phyloP scores from a whole-genome alignment of 139 green algal genomes.

The Diplosphaera chodatii region DNA sequence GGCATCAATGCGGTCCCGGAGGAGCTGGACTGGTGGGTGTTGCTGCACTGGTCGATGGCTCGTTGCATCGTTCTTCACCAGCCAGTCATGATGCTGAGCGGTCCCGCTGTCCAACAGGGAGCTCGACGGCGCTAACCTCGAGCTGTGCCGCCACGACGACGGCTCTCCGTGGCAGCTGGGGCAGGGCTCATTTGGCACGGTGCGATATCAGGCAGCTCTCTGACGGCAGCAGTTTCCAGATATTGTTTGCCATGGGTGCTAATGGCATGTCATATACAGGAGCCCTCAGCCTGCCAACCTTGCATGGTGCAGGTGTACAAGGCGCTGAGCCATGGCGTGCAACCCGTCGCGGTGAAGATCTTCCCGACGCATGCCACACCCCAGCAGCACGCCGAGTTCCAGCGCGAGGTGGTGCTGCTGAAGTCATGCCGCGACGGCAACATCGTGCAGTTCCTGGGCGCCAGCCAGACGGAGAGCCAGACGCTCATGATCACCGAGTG shows the following conservation, averaged over 20 bases:
- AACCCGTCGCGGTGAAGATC: constrained; percentile 6
- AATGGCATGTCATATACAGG: no score
- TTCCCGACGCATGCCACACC: neutral
- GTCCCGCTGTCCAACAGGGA: no score
- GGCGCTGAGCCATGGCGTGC: neutral
- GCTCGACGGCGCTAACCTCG: neutral
- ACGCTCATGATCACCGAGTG: constrained; percentile 7
- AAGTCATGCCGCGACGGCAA: constrained; percentile 1
- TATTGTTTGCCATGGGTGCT: no score
- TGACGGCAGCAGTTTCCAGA: no score
- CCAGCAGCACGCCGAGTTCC: neutral
- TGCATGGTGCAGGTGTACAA: constrained; percentile 19
- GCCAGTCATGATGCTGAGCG: no score
- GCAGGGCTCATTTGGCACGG: constrained; percentile 2
- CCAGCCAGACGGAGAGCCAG: neutral
- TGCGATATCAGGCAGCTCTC: no score
- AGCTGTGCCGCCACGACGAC: neutral
- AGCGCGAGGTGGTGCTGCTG: constrained; percentile 2
- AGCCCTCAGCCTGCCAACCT: no score
- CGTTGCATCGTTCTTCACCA: no score
- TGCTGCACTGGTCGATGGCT: no score
- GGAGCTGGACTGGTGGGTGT: neutral
- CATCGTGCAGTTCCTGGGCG: constrained; percentile 11
- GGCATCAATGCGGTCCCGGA: no score
- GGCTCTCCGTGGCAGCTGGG: neutral